phyloP scores from a whole-genome alignment of 306 rosid species.

The Citrullus colocynthis region DNA sequence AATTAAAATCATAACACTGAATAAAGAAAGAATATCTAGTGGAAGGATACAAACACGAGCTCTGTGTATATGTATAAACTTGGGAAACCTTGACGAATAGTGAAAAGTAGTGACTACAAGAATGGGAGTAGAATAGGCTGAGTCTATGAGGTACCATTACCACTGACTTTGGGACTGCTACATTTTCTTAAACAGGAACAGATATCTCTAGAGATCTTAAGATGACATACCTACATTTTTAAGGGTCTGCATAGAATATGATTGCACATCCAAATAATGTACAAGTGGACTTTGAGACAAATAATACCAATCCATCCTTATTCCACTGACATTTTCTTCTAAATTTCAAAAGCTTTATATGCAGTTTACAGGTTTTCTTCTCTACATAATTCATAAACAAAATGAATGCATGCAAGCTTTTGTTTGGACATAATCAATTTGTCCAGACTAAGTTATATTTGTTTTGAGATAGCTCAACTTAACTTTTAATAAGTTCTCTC shows the following conservation, averaged over 20 bases:
- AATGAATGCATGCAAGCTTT: neutral
- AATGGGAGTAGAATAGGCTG: neutral
- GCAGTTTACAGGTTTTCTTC: neutral
- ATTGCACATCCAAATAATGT: neutral
- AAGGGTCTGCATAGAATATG: neutral
- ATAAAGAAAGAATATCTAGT: neutral
- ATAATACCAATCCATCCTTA: neutral
- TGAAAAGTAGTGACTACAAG: neutral
- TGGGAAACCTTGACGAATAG: neutral
- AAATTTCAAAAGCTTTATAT: neutral
- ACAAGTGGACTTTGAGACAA: neutral
- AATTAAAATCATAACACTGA: neutral
- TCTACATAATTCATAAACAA: neutral
- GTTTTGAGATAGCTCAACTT: neutral
- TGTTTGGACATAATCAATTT: neutral
- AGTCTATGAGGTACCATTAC: neutral
- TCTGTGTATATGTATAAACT: neutral
- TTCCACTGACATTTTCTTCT: constrained; percentile 30
- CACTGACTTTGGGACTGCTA: neutral
- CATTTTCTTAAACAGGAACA: neutral
- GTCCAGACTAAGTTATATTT: neutral
- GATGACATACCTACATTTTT: neutral
- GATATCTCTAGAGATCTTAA: neutral
- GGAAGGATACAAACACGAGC: neutral
- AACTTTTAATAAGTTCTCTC: neutral